Percentiles rank a stretch among this genome's conserved stretches.
Evolutionary conservation across 2,329 filamentous ascomycete species (phyloP).

Genomic region (Amphichorda felina): DNA sequence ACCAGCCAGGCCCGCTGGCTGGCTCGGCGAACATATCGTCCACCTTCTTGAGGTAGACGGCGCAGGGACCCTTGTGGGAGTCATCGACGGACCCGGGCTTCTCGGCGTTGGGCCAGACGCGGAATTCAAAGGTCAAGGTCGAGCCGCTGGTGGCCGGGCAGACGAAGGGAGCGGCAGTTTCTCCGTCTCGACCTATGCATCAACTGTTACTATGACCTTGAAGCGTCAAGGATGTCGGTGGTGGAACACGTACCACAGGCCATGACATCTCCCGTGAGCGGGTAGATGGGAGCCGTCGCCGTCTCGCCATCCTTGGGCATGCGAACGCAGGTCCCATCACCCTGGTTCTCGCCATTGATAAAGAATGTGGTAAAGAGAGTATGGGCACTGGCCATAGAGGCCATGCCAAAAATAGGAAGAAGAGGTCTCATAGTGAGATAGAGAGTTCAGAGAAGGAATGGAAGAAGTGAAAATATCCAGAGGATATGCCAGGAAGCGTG

Average conservation of each 20-base stretch:
- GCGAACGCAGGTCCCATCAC: conserved; percentile 60
- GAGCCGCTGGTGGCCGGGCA: conserved; percentile 38
- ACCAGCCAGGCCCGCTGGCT: conserved; percentile 57
- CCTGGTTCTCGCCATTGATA: conserved; percentile 50
- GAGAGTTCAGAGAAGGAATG: background rate
- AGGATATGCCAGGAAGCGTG: too few relatives aligned
- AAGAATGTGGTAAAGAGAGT: conserved; percentile 54
- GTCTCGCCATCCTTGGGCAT: conserved; percentile 43
- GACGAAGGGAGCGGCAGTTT: conserved; percentile 30
- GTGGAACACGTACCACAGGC: conserved; percentile 58
- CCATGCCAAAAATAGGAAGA: conserved; percentile 20
- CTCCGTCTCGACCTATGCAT: conserved; percentile 28
- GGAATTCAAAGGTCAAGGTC: conserved; percentile 55
- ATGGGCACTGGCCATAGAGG: conserved; percentile 35
- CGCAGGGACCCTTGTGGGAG: conserved; percentile 56
- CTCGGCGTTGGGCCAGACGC: conserved; percentile 43
- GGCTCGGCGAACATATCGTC: conserved; percentile 37
- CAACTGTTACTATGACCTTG: too few relatives aligned
- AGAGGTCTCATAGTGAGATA: conserved; percentile 24
- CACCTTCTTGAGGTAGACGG: conserved; percentile 64
- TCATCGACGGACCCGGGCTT: conserved; percentile 43
- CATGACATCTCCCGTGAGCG: conserved; percentile 49
- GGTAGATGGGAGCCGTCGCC: conserved; percentile 44
- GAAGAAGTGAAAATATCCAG: conserved; percentile 1
- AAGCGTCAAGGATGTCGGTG: too few relatives aligned